These are phyloP conservation scores for Cytospora paraplurivora DNA, from an alignment of 2,329 filamentous ascomycete species.

Conservation along the genomic window DNA sequence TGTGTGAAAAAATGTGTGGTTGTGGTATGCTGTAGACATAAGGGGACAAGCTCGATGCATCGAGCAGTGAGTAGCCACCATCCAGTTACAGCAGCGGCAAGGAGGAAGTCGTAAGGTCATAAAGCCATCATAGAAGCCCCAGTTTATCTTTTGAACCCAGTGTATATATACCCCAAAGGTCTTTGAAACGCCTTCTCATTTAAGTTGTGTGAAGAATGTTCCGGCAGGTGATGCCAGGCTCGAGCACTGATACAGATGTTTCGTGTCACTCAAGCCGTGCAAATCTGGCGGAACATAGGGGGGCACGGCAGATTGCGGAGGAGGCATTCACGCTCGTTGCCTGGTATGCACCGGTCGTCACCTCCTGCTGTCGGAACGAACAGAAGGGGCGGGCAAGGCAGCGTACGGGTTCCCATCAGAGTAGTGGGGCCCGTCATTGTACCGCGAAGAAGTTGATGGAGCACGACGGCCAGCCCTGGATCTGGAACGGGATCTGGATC, in stretches of 20 bases:
- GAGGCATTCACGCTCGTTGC: conserved; percentile 24
- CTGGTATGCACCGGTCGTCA: conserved; percentile 32
- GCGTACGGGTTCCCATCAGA: conserved; percentile 51
- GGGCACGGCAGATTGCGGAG: neutral
- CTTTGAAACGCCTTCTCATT: conserved; percentile 15
- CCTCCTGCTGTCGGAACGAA: conserved; percentile 42
- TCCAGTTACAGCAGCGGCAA: conserved; percentile 16
- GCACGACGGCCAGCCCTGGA: conserved; percentile 48
- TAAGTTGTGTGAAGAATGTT: conserved; percentile 2
- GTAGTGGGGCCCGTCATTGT: conserved; percentile 50
- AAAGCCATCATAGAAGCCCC: conserved; percentile 23
- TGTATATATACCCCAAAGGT: conserved; percentile 1
- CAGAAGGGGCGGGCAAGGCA: conserved; percentile 46
- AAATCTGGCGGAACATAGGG: neutral
- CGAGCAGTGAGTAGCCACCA: conserved; percentile 17
- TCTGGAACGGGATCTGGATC: conserved; percentile 32
- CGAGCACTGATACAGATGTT: conserved; percentile 5
- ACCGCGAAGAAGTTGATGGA: conserved; percentile 44
- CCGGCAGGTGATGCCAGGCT: conserved; percentile 3
- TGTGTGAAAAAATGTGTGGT: conserved; percentile 1
- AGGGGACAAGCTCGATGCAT: neutral
- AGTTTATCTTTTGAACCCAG: conserved; percentile 6
- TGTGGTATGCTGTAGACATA: neutral
- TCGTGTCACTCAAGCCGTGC: conserved; percentile 2
- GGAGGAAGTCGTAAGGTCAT: conserved; percentile 22